Evolutionary conservation across 805 yeast species (phyloP).

Genomic region (Monosporozyma siamensis): DNA sequence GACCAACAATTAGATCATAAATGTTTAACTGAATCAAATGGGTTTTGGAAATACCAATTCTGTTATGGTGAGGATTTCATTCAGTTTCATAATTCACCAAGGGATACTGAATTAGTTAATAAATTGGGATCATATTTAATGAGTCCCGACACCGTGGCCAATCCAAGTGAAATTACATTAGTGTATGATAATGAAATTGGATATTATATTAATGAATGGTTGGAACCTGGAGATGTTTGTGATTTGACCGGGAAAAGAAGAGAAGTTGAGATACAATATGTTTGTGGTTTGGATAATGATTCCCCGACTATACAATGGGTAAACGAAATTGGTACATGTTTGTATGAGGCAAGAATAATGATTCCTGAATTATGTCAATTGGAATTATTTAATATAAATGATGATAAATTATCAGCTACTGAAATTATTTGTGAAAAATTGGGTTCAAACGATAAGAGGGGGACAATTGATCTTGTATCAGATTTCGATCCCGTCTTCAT

Average conservation of each 20-base stretch:
- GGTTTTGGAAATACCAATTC: constrained; percentile 48
- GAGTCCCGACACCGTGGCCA: not conserved
- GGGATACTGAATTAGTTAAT: constrained; percentile 8
- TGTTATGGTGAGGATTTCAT: constrained; percentile 41
- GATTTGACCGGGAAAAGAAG: constrained; percentile 49
- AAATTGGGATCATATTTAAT: constrained; percentile 9
- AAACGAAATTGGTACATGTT: constrained; percentile 48
- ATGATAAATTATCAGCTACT: constrained; percentile 17
- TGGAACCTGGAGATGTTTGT: constrained; percentile 49
- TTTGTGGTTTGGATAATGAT: constrained; percentile 35
- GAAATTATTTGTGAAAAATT: constrained; percentile 14
- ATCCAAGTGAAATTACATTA: constrained; percentile 23
- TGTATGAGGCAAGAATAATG: constrained; percentile 42
- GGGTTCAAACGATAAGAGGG: not conserved
- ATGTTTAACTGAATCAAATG: constrained; percentile 27
- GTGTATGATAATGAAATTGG: constrained; percentile 27
- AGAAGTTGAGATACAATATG: constrained; percentile 44
- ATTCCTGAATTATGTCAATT: constrained; percentile 42
- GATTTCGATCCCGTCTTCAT: constrained; percentile 20
- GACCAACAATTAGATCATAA: constrained; percentile 8
- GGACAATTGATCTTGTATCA: constrained; percentile 12
- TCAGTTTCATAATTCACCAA: constrained; percentile 36
- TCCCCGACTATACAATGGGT: constrained; percentile 30
- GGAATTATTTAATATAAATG: constrained; percentile 23
- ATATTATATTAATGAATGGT: constrained; percentile 25